Evolutionary conservation across 2,329 filamentous ascomycete species (phyloP), one percentile per base, ranked within the genome.

Genomic region (Tolypocladium ovalisporum): DNA sequence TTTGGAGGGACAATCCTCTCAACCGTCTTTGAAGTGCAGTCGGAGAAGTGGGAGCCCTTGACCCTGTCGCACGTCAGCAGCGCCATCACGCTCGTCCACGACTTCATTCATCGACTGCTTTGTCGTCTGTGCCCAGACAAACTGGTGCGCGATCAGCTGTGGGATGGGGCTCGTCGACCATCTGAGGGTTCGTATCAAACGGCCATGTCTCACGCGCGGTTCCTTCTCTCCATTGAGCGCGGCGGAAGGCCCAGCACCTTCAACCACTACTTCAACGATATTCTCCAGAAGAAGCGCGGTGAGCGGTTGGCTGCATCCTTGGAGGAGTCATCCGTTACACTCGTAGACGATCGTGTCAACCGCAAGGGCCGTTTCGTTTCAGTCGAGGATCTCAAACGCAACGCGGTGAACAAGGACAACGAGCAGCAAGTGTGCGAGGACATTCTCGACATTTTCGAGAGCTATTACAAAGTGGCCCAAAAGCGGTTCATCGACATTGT

Each of bases 401-500:
- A 40, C 2, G 60, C 64, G 0, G 60, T 67, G 7, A 63, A 67
- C 35, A 67, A 67, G 57, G 56, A 60, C 0, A 66, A 68, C 17
- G 66, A 68, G 0, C 64, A 75, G 5, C 67, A 76, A 44, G 67
- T 70, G 0, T 62, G 75, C 4, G 72, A 79, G 37, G 76, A 84
- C 12, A 78, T 88, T 5, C 81, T 86, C 57, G 79, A 88, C 58
- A 79, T 81, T 1, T 72, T 89, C 0, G 67, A 74, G 34, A 75
- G 78, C 1, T 89, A 85, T 67, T 88, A 89, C 71, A 76, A 81
- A 32, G 79, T 87, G 1, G 75, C 83, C 0, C 74, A 73, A 15
- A 80, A 81, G 63, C 78, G 84, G 0, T 87, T 89, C 58, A 76
- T 86, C 1, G 86, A 89, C 62, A 78, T 74, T 3, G 67, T 90